Base-by-base conservation (phyloP, 768 basidiomycete species). In the Daedalea quercina region DNA sequence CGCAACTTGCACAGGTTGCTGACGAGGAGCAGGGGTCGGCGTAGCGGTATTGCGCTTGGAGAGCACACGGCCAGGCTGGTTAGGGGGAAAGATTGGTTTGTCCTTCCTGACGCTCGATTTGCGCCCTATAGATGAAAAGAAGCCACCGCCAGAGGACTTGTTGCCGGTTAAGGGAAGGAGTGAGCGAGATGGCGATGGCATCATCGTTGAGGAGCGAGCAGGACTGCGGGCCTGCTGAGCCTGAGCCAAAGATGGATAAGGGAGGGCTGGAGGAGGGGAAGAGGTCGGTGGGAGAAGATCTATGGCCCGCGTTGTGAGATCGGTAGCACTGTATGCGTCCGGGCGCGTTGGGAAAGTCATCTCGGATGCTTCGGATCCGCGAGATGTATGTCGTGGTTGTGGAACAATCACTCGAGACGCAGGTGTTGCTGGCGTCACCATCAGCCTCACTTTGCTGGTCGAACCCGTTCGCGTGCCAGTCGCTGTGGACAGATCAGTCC, bases 301-400 rank as follows among this genome's bases (percentile, higher is more conserved):
- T 19, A 60, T 69, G 51, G 52, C 70, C 48, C 69, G 73, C 24
- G 75, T 67, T 12, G 82, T 74, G 12, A 92, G 75, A 65, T 92
- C 90, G 2, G 89, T 90, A 6, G 90, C 90, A 23, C 75, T 73
- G 52, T 80, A 82, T 9, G 90, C 87, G 60, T 92, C 90, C n/a
- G 82, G 73, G 25, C 90, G 82, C 24, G 78, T 77, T 15, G 90
- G 88, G 67, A 92, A 92, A 0, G 89, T 89, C 41, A 77, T 78
- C 57, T 88, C 86, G 3, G 89, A 88, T 15, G 80, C 79, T 58
- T 82, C 78, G 9, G 90, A 91, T 1, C 80, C 79, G 42, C 79
- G 74, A 17, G 90, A 90, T 1, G 81, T 75, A 55, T 88, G 84
- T 48, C 89, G 78, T 25, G 79, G 75, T 54, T 84, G 80, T 11